Evolutionary conservation across 192 early-diverging fungal species (phyloP), one percentile per base, ranked within the genome.

Genomic region (Ambispora gerdemannii): DNA sequence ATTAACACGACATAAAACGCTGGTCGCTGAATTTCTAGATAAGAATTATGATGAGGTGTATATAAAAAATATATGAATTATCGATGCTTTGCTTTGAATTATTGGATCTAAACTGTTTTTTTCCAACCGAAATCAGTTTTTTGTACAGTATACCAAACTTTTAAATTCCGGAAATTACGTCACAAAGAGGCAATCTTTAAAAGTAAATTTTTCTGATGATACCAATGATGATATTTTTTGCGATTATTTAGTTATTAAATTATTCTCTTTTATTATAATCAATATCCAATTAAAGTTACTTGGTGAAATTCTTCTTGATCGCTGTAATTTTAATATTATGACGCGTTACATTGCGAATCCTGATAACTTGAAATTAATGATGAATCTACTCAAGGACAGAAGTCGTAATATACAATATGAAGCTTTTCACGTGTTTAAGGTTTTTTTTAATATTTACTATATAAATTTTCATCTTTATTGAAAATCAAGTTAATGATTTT

Each of bases 351-450:
- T 99, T 74, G 85, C 85, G 72, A 89, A 85, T 65, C 86, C 92
- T 66, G 93, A 91, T 49, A 98, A 99, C 73, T 80, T 99, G 62
- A 97, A 97, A 80, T 85, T 97, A 72, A 94, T 98, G 87, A 99
- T 99, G 97, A 97, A 92, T 68, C 79, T 96, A 62, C 81, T 99
- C 58, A 86, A 93, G 63, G 95, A 98, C 78, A 91, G 86, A 75
- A 96, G 94, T 77, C 88, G 93, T 74, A 99, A 97, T 75, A 99
- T 99, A 72, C 97, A 98, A 81, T 98, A 97, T 80, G 97, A 99
- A 79, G 97, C 97, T 0, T 99, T 99, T 85, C 97, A 99, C 82
- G 95, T 98, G 31, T 99, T 98, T 84, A 99, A 99, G 87, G 92
- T 93, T 70, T 77, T 78, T 20, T 67, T 34, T 62, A 63, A 22